Evolutionary conservation across 495 filamentous ascomycete species (phyloP).

Genomic region (Endocarpon pusillum): DNA sequence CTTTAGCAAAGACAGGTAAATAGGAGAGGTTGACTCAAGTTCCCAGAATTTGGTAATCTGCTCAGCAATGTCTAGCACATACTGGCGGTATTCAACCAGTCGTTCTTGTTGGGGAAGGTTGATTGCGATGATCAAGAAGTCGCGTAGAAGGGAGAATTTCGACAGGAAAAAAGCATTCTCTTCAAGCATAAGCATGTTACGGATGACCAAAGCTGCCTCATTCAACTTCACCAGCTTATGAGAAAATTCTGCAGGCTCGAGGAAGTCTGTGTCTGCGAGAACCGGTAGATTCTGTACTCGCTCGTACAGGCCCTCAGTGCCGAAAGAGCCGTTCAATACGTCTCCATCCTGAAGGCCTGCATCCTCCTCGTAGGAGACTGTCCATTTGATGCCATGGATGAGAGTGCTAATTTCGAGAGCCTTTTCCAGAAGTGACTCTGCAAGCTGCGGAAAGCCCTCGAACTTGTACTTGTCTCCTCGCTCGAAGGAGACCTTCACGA

Average conservation of each 20-base stretch:
- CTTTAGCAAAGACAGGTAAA: conserved; percentile 57
- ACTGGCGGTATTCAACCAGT: conserved; percentile 75
- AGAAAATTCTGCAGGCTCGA: conserved; percentile 57
- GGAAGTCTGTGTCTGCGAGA: conserved; percentile 43
- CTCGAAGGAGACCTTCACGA: conserved; percentile 91
- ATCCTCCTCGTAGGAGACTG: conserved; percentile 49
- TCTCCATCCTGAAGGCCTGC: conserved; percentile 7
- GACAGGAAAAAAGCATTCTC: conserved; percentile 79
- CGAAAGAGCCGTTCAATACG: conserved; percentile 44
- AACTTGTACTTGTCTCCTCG: conserved; percentile 91
- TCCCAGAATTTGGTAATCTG: conserved; percentile 66
- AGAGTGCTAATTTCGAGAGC: conserved; percentile 54
- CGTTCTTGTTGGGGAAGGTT: conserved; percentile 59
- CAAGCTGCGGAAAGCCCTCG: conserved; percentile 75
- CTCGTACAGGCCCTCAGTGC: conserved; percentile 57
- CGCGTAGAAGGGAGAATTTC: conserved; percentile 45
- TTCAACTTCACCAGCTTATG: conserved; percentile 57
- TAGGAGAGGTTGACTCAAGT: conserved; percentile 51
- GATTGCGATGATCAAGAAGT: conserved; percentile 65
- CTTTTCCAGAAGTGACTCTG: conserved; percentile 75
- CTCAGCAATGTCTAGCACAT: conserved; percentile 84
- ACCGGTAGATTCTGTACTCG: conserved; percentile 35
- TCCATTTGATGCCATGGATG: conserved; percentile 71
- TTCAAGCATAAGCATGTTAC: conserved; percentile 81
- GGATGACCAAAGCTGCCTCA: conserved; percentile 71